phyloP scores from a whole-genome alignment of 352 stramenopile genomes.

The Phytophthora colocasiae region DNA sequence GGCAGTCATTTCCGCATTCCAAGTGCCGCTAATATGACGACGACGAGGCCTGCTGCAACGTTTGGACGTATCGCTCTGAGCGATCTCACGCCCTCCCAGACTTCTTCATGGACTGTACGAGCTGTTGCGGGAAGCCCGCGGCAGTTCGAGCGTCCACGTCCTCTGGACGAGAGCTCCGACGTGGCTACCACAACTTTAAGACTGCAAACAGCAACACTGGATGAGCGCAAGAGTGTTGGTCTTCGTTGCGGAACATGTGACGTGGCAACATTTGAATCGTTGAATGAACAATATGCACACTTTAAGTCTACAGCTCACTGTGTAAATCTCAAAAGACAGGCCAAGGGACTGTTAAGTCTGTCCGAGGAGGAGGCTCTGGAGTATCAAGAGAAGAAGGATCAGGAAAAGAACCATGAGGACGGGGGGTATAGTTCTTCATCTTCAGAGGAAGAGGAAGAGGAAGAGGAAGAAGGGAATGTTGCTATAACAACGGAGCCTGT shows the following conservation, averaged over 20 bases:
- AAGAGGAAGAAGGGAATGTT: constrained; percentile 59
- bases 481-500: constrained; percentile 67
- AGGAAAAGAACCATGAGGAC: constrained; percentile 38
- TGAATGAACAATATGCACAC: constrained; percentile 86
- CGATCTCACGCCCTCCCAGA: constrained; percentile 58
- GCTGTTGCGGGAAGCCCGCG: constrained; percentile 62
- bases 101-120: constrained; percentile 62
- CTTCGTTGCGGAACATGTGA: constrained; percentile 84
- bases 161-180: constrained; percentile 12
- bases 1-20: constrained; percentile 21
- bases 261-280: constrained; percentile 63
- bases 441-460: constrained; percentile 61
- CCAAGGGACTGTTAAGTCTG: constrained; percentile 55
- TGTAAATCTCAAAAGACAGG: constrained; percentile 82
- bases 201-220: constrained; percentile 41
- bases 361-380: constrained; percentile 46
- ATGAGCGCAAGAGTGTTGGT: constrained; percentile 46
- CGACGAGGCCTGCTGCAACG: constrained; percentile 39
- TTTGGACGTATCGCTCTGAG: constrained; percentile 72
- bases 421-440: constrained; percentile 42
- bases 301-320: constrained; percentile 88
- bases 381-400: constrained; percentile 22
- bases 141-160: constrained; percentile 43
- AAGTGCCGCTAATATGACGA: constrained; percentile 19
- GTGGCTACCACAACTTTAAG: constrained; percentile 34